Base-by-base conservation (phyloP, 2,329 filamentous ascomycete species). In the Amylocarpus encephaloides region DNA sequence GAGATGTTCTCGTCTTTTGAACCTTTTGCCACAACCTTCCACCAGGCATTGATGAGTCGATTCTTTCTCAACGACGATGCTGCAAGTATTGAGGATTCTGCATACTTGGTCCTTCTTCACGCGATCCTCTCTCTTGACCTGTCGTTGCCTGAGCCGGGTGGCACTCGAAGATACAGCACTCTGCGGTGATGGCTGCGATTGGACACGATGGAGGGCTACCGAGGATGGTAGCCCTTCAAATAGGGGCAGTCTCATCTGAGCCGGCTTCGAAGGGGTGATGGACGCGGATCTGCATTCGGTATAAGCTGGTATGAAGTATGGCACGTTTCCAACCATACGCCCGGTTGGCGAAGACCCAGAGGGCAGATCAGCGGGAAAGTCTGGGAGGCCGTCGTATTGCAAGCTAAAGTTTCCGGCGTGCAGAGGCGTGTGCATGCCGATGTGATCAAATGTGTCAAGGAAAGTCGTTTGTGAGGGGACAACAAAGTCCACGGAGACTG, bases 1-100 rank as follows among this genome's bases (percentile, higher is more conserved):
- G 15, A 75, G 61, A 50, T 75, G 73, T 54, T 76, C 73, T 52
- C 73, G 70, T 43, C 73, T 62, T 62, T 73, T 71, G 59, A 76
- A 76, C 5, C 68, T 68, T 6, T 68, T 69, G 48, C 67, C 67
- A 56, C 72, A 74, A 6, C 68, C 70, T 1, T 67, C 65, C 42
- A 69, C 66, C 36, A 67, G 65, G 63, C 72, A 70, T 54, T 66
- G 64, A 57, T 71, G 68, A 32, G 68, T 66, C 2, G 73, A 65
- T 60, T 69, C 65, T 44, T 67, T 68, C 45, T 58, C 46, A 2
- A 59, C 34, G 10, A 35, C 19, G 10, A 57, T 50, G 15, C 52
- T 56, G 13, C n/a, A 26, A 26, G 7, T 26, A 7, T 26, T 26
- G 22, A 26, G 22, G 4, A 26, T 4, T 26, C 22, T 26, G 22